Conservation (phyloP, 2,329 filamentous ascomycete genomes). For the Neofusicoccum umdonicola region DNA sequence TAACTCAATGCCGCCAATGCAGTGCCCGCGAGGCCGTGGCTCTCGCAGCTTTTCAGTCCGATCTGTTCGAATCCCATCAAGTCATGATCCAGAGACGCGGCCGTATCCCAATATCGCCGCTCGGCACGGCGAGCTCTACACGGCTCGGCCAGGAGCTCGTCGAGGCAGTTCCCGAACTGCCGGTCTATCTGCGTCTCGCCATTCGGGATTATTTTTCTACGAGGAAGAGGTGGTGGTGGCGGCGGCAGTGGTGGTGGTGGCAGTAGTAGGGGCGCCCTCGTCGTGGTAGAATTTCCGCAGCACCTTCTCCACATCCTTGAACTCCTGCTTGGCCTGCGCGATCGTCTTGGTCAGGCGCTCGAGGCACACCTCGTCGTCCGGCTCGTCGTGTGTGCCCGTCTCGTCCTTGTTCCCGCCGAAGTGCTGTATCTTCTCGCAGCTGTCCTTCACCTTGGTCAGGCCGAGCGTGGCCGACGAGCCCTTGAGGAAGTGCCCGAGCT, state of each 20-base stretch:
- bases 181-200: neutral
- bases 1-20: conserved; percentile 16
- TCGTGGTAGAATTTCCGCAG: conserved; percentile 70
- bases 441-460: conserved; percentile 84
- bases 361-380: conserved; percentile 67
- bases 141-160: conserved; percentile 6
- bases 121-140: neutral
- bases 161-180: conserved; percentile 3
- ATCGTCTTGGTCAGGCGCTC: conserved; percentile 69
- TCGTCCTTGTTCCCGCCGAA: conserved; percentile 81
- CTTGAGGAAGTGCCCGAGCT: conserved; percentile 93
- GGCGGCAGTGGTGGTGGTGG: neutral
- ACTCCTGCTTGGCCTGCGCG: conserved; percentile 71
- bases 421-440: conserved; percentile 95
- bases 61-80: conserved; percentile 13
- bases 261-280: conserved; percentile 21
- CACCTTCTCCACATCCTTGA: conserved; percentile 66
- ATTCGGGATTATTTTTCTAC: neutral
- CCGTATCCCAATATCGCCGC: neutral
- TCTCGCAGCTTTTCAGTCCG: conserved; percentile 10
- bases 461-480: conserved; percentile 94
- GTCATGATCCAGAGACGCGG: conserved; percentile 16
- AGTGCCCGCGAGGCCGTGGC: conserved; percentile 6
- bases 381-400: conserved; percentile 65
- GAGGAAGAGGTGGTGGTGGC: neutral